Evolutionary conservation across 164 flowering plant species (phyloP).

Genomic region (Magnolia sinica): DNA sequence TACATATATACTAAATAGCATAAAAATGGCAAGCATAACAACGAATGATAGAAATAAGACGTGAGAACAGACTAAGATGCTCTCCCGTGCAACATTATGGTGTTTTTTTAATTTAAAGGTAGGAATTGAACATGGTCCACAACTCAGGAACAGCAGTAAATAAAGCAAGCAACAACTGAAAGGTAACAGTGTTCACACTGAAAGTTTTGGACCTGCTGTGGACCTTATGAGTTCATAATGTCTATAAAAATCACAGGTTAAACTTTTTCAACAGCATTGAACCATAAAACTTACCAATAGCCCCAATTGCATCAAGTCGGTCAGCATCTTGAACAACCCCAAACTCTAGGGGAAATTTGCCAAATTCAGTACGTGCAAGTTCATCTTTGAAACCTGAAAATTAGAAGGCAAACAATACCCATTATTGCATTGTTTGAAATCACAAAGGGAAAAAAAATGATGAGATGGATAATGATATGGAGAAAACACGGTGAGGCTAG

Average conservation of each 20-base stretch:
- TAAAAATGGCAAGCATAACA: background rate
- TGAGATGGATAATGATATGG: background rate
- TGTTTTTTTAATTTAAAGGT: background rate
- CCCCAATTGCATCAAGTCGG: slow-evolving; percentile 95
- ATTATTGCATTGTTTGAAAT: background rate
- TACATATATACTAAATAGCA: too few relatives aligned
- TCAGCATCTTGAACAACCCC: slow-evolving; percentile 92
- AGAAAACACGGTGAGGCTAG: background rate
- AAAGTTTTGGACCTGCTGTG: background rate
- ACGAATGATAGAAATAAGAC: background rate
- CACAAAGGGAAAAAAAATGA: background rate
- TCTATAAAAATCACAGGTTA: too few relatives aligned
- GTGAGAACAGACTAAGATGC: background rate
- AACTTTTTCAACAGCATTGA: too few relatives aligned
- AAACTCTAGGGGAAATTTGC: background rate
- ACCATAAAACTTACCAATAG: slow-evolving; percentile 53
- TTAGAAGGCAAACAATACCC: background rate
- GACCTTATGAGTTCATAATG: background rate
- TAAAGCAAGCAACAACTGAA: background rate
- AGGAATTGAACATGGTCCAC: background rate
- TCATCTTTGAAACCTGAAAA: slow-evolving; percentile 7
- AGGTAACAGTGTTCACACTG: background rate
- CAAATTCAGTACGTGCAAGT: background rate
- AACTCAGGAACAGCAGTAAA: background rate
- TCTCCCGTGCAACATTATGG: background rate